Base-by-base conservation (phyloP, 2,329 filamentous ascomycete species). In the Fusarium subglutinans region DNA sequence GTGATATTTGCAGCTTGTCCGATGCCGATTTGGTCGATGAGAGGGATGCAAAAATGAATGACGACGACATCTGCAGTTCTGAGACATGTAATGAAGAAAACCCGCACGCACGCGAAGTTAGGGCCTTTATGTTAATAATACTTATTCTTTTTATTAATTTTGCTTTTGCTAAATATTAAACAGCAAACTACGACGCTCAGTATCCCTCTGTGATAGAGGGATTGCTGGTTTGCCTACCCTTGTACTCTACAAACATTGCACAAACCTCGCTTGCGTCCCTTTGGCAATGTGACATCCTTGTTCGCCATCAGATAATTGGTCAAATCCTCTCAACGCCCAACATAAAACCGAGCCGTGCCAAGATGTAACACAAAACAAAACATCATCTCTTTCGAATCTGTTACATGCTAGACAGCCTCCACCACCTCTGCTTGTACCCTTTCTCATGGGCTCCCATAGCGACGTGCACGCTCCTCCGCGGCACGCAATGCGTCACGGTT, bases 21-120 rank as follows among this genome's bases (percentile, higher is more conserved):
- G 14, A 9, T 17, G 18, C 2, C 0, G 1, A 3, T 13, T 4
- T 5, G 14, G 33, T 28, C 0, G 8, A 8, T 28, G 20, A 30
- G 9, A 6, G 28, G 20, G 2, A 0, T 14, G 4, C 1, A 12
- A 17, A 12, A 44, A 63, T 65, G 62, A 40, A 65, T 63, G 62
- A 65, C 62, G 62, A 51, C 8, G 45, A 63, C 57, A 65, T 65
- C 3, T 53, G 24, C 11, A 22, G 5, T 8, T 17, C 2, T 35
- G 2, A 33, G 45, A 33, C 62, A 63, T 28, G 45, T 63, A 57
- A n/a, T 28, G 5, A n/a, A 8, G 6, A 2, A 2, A 4, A 18
- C 3, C 5, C 7, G n/a, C 33, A 22, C 4, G 2, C 2, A 5
- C 3, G 12, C 1, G 5, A 26, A 12, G 18, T 14, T 20, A 6